Percentiles rank a stretch among this genome's conserved stretches.
Evolutionary conservation across 2,329 filamentous ascomycete genomes (phyloP).

Genomic region (Emmonsiellopsis sp.): DNA sequence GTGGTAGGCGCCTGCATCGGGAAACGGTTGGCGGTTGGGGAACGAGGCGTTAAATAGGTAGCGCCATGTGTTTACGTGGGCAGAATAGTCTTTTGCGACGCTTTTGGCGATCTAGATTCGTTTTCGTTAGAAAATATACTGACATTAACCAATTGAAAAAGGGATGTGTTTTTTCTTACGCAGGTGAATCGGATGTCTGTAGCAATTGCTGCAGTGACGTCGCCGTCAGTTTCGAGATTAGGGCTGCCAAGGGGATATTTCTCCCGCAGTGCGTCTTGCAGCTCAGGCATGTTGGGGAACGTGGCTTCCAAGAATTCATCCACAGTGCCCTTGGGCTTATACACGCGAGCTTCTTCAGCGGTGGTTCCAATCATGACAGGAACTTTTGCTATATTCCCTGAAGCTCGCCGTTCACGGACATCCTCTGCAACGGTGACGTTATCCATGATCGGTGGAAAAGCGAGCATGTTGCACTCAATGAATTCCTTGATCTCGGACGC

Average conservation of each 20-base stretch:
- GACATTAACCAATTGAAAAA: background rate
- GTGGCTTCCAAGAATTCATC: slow-evolving; percentile 14
- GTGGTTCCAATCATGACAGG: slow-evolving; percentile 26
- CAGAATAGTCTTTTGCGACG: background rate
- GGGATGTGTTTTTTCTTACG: slow-evolving; percentile 3
- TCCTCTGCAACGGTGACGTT: slow-evolving; percentile 22
- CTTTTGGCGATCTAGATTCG: background rate
- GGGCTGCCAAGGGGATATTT: slow-evolving; percentile 16
- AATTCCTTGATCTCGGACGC: slow-evolving; percentile 19
- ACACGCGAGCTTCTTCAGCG: slow-evolving; percentile 26
- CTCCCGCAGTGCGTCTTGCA: slow-evolving; percentile 15
- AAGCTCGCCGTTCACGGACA: slow-evolving; percentile 16
- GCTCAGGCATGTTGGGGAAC: slow-evolving; percentile 13
- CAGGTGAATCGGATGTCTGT: slow-evolving; percentile 22
- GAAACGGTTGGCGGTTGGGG: slow-evolving; percentile 20
- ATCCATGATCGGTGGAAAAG: slow-evolving; percentile 23
- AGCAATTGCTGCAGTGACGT: slow-evolving; percentile 17
- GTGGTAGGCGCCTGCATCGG: slow-evolving; percentile 24
- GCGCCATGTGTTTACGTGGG: slow-evolving; percentile 19
- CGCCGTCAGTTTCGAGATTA: slow-evolving; percentile 13
- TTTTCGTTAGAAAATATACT: background rate
- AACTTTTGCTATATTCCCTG: slow-evolving; percentile 23
- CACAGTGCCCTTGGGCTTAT: slow-evolving; percentile 15
- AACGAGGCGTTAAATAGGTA: slow-evolving; percentile 30
- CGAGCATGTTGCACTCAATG: slow-evolving; percentile 19